A percentile compares a stretch with the other conserved stretches of the same genome.
Conservation (phyloP, 108 stramenopile species). For the Cyclotella distinguenda region DNA sequence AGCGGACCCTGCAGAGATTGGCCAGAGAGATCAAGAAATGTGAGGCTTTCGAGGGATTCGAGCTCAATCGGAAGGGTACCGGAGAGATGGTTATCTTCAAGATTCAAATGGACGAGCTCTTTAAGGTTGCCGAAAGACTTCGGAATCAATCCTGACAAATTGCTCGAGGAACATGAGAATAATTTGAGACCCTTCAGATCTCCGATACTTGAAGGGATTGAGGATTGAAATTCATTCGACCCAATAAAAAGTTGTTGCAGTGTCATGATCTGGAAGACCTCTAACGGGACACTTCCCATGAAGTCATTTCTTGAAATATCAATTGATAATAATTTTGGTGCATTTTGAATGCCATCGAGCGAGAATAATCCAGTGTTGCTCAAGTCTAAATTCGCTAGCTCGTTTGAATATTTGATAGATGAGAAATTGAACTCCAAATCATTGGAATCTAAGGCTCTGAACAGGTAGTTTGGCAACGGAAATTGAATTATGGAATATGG, state of each 20-base stretch:
- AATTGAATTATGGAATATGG: too few relatives aligned
- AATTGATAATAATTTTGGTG: constrained; percentile 46
- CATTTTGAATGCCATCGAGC: constrained; percentile 61
- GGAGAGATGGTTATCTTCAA: constrained; percentile 43
- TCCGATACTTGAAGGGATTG: constrained; percentile 26
- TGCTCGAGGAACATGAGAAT: constrained; percentile 32
- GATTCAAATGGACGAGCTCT: constrained; percentile 49
- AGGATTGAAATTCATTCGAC: constrained; percentile 15
- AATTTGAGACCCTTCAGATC: constrained; percentile 22
- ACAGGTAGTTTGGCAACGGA: background rate
- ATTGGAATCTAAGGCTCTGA: constrained; percentile 61
- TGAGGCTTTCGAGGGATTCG: constrained; percentile 16
- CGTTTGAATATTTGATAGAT: constrained; percentile 59
- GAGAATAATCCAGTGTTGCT: constrained; percentile 56
- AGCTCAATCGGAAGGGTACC: constrained; percentile 32
- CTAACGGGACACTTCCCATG: constrained; percentile 4
- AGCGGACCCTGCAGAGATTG: constrained; percentile 29
- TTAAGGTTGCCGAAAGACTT: constrained; percentile 36
- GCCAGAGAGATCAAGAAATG: constrained; percentile 36
- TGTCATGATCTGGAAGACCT: constrained; percentile 29
- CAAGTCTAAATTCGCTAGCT: constrained; percentile 50
- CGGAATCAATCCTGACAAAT: constrained; percentile 54
- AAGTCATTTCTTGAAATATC: constrained; percentile 65
- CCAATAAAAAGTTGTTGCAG: constrained; percentile 31
- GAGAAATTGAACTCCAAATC: constrained; percentile 61